These are phyloP conservation scores for Cytidiella melzeri DNA, from an alignment of 768 basidiomycete genomes.

Conservation along the genomic window DNA sequence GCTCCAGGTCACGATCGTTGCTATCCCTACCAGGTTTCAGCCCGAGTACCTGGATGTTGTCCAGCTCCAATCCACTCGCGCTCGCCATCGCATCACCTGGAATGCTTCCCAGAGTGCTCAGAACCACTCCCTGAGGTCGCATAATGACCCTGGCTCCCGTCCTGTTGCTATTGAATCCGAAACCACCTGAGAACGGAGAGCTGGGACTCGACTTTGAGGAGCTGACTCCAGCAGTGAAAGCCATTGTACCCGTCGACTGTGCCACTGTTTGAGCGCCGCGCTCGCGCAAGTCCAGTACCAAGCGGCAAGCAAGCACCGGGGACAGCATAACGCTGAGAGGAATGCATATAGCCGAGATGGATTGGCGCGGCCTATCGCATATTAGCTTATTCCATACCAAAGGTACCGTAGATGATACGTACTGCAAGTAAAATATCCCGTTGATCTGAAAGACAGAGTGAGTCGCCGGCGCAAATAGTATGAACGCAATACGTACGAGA, in stretches of 20 bases:
- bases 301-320: conserved; percentile 72
- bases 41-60: conserved; percentile 17
- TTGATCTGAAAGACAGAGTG: conserved; percentile 42
- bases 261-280: conserved; percentile 75
- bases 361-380: conserved; percentile 61
- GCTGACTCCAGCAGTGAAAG: conserved; percentile 23
- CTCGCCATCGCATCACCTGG: conserved; percentile 16
- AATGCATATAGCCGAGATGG: conserved; percentile 79
- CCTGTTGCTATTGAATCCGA: conserved; percentile 19
- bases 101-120: conserved; percentile 26
- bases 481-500: conserved; percentile 35
- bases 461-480: conserved; percentile 5
- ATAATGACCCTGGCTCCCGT: conserved; percentile 18
- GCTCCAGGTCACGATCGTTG: background rate
- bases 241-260: conserved; percentile 41
- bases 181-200: conserved; percentile 22
- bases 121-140: conserved; percentile 23
- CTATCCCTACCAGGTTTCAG: background rate
- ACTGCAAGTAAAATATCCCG: conserved; percentile 85
- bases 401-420: conserved; percentile 18
- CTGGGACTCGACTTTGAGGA: conserved; percentile 24
- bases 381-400: conserved; percentile 1
- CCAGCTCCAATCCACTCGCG: conserved; percentile 22
- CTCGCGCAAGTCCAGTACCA: conserved; percentile 78
- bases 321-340: conserved; percentile 82